Base-by-base conservation (phyloP, 2,329 filamentous ascomycete genomes). In the Neobulgaria alba region DNA sequence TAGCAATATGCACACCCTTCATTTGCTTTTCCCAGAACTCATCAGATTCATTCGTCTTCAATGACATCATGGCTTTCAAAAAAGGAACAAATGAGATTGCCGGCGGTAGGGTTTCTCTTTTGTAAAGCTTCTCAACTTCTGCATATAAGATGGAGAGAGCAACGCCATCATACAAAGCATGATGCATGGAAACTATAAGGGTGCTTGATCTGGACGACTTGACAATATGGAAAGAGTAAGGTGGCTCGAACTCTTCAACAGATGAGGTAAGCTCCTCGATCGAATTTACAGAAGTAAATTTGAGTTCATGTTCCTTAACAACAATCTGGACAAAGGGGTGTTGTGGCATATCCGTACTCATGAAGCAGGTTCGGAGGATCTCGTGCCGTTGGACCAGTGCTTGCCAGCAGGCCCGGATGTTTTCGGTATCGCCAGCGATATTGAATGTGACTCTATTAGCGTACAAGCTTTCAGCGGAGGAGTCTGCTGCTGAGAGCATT, bases 111-210 rank as follows among this genome's bases (percentile, higher is more conserved):
- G 52, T 5, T 0, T 61, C 38, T 0, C 68, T 71, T 1, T 59
- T 46, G 23, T 80, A 77, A 3, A 75, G 47, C 2, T 66, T 58
- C 52, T 92, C 78, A 1, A 93, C 65, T 54, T 95, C 88, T 0
- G 73, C 61, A 17, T 90, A 70, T 0, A 95, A 66, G 7, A 70
- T 67, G 1, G 71, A 66, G 54, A 95, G 82, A 0, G 87, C 86
- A 26, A 82, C 77, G 0, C 83, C 89, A 61, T 95, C 89, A 53
- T 95, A 94, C 1, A 95, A 66, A 2, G 86, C 85, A 62, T 95
- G 89, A 53, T 95, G 88, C 57, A 63, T 57, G n/a, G 54, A 50
- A 30, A 58, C 43, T 1, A 55, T 21, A 5, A 61, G 41, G 12
- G 47, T 49, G 5, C 29, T 43, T 5, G 30, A 17, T 5, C 21